A percentile compares a stretch with the other conserved stretches of the same genome.
Conservation (phyloP, 306 rosid genomes). For the Cajanus cajan region DNA sequence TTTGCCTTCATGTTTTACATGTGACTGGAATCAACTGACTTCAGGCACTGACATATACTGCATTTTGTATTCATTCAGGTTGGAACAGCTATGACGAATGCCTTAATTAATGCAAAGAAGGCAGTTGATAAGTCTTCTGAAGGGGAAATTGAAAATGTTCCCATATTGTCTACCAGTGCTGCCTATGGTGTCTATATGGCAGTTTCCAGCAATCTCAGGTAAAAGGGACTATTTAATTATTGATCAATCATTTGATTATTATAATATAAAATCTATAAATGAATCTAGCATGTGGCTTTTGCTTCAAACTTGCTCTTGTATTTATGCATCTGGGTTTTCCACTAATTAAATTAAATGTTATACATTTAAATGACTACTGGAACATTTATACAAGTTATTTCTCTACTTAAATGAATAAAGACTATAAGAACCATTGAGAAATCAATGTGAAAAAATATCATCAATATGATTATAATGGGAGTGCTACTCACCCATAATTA, state of each 20-base stretch:
- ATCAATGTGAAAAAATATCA: background rate
- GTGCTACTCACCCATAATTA: background rate
- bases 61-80: slow-evolving; percentile 45
- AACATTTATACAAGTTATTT: background rate
- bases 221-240: slow-evolving; percentile 24
- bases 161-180: slow-evolving; percentile 75
- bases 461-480: background rate
- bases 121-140: slow-evolving; percentile 63
- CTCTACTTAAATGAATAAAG: background rate
- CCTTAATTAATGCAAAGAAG: slow-evolving; percentile 73
- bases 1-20: background rate
- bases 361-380: background rate
- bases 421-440: background rate
- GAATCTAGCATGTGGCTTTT: slow-evolving; percentile 8
- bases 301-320: slow-evolving; percentile 1
- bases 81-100: slow-evolving; percentile 89
- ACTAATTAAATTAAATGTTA: background rate
- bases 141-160: slow-evolving; percentile 80
- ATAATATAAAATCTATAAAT: background rate
- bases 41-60: background rate
- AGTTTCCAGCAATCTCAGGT: slow-evolving; percentile 95
- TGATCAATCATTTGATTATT: slow-evolving; percentile 6
- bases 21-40: slow-evolving; percentile 10
- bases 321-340: background rate
- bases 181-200: slow-evolving; percentile 94